Percentiles rank a stretch among this genome's conserved stretches.
phyloP scores from a whole-genome alignment of 257 asterid species.

The Solanum neorickii region DNA sequence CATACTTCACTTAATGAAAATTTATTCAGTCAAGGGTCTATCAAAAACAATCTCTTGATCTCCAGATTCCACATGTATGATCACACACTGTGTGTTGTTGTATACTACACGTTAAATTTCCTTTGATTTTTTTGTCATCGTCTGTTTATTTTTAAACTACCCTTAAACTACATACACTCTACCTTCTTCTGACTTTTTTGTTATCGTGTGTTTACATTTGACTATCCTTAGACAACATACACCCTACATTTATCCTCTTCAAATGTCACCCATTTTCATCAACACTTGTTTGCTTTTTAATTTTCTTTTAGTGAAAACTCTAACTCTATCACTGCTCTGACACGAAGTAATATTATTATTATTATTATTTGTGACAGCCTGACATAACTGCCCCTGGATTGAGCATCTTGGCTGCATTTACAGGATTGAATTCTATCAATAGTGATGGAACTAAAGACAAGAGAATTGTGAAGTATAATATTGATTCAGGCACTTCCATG shows the following conservation, averaged over 20 bases:
- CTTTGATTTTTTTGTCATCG: fast-evolving
- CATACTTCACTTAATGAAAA: not conserved
- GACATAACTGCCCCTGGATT: slow-evolving; percentile 86
- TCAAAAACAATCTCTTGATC: not conserved
- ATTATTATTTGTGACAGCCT: slow-evolving; percentile 30
- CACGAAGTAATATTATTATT: not conserved
- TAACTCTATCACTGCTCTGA: not conserved
- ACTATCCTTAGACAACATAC: not conserved
- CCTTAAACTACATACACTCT: not conserved
- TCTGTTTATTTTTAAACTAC: not conserved
- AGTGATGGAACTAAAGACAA: slow-evolving; percentile 11
- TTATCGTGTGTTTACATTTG: too few relatives aligned
- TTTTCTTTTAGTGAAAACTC: not conserved
- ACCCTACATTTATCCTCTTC: too few relatives aligned
- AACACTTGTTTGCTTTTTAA: fast-evolving
- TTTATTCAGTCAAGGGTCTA: not conserved
- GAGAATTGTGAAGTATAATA: slow-evolving; percentile 25
- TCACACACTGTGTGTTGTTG: not conserved
- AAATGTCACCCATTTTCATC: not conserved
- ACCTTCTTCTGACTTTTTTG: not conserved
- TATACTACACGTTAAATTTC: not conserved
- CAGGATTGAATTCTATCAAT: slow-evolving; percentile 11
- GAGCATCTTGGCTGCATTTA: slow-evolving; percentile 55
- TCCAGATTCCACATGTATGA: not conserved
- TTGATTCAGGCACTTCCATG: slow-evolving; percentile 88